Base-by-base conservation (phyloP, 352 stramenopile species). In the Phytophthora pluvialis region DNA sequence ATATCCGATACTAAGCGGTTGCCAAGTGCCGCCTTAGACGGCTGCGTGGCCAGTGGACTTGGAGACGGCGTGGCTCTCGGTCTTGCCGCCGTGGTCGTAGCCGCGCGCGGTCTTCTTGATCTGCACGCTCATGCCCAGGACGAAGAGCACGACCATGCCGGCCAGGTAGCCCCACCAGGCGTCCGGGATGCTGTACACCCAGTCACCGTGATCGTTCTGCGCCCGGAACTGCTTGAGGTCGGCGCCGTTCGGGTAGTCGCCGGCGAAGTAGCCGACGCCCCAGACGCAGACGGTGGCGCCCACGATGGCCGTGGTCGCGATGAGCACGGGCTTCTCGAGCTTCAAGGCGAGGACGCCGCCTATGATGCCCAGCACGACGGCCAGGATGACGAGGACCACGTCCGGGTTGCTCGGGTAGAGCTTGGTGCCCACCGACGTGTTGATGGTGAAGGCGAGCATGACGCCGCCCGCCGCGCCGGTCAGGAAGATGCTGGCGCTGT, bases 161-260 rank as follows among this genome's bases (percentile, higher is more conserved):
- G 67, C 77, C 51, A 95, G 39, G 62, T 95, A 95, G 12, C 46
- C 81, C 86, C 83, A 95, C 83, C 87, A 94, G 5, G 78, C 81
- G 21, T 68, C 70, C 7, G 81, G 81, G 35, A 95, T 83, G 7
- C 72, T 64, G 63, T 94, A 95, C 11, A 83, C 59, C 64, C 70
- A 90, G 10, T 81, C 52, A 35, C 77, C 79, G 3, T 81, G 60
- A 16, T 49, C 61, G 16, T 75, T 70, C 36, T 66, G 67, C 3
- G n/a, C 44, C 49, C 74, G 64, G 45, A 89, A 87, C 32, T 80
- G 60, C 35, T 79, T 73, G 18, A 93, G 70, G 46, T 83, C 67
- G 13, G 75, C 77, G 31, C 70, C 78, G 32, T 85, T 93, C 8
- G 82, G 80, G 59, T 89, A 93, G 46, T 81, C 72, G 12, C 82